phyloP scores from a whole-genome alignment of 306 rosid species.

The Pachyrhizus erosus region DNA sequence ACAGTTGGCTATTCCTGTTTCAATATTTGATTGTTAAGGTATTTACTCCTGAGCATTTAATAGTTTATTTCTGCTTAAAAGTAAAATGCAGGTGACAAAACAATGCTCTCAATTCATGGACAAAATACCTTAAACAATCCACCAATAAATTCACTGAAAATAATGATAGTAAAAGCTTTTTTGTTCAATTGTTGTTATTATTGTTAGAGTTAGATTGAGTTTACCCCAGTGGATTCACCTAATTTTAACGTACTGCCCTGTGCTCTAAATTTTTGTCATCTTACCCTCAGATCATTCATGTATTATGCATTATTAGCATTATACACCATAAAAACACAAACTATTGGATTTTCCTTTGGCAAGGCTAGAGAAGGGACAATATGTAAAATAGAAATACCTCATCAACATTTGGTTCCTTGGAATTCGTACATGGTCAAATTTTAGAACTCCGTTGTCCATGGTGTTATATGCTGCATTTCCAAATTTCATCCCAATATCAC shows the following conservation, averaged over 20 bases:
- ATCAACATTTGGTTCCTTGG: conserved; percentile 96
- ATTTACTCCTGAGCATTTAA: background rate
- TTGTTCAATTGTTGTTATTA: background rate
- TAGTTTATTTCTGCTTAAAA: background rate
- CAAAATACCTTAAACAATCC: background rate
- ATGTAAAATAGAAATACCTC: conserved; percentile 61
- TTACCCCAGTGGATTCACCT: background rate
- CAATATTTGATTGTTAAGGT: background rate
- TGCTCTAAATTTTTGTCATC: background rate
- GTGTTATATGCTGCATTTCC: conserved; percentile 91
- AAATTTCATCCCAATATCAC: conserved; percentile 95
- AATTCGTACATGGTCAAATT: conserved; percentile 82
- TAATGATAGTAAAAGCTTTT: conserved; percentile 2
- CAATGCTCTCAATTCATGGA: background rate
- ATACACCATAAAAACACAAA: conserved; percentile 12
- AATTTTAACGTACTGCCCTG: background rate
- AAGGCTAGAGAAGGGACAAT: conserved; percentile 14
- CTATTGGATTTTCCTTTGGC: background rate
- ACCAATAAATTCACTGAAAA: background rate
- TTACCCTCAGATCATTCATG: background rate
- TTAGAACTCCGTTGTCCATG: conserved; percentile 92
- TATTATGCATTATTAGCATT: background rate
- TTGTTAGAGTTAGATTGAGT: background rate
- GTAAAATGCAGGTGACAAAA: background rate
- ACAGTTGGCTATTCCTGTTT: background rate